phyloP scores from a whole-genome alignment of 192 early-diverging fungal species.

The Phlyctochytrium bullatum region DNA sequence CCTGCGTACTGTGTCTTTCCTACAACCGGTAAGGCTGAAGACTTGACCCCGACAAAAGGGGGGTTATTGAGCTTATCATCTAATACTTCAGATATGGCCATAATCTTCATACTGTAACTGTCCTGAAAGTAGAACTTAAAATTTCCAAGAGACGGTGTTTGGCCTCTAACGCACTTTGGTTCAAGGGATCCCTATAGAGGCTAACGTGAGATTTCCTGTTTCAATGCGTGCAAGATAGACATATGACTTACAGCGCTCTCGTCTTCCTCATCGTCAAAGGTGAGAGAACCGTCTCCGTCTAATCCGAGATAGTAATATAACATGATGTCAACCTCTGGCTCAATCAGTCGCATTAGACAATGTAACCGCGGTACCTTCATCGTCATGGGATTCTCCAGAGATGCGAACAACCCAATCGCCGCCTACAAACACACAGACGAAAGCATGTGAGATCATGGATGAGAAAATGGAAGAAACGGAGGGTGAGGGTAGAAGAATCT shows the following conservation, averaged over 20 bases:
- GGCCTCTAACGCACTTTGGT: too few species aligned
- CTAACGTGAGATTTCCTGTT: too few species aligned
- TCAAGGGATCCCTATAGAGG: too few species aligned
- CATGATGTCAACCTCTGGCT: constrained; percentile 33
- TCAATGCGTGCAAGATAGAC: too few species aligned
- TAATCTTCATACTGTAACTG: constrained; percentile 31
- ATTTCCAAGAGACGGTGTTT: constrained; percentile 67
- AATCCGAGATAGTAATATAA: constrained; percentile 77
- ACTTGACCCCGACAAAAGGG: not conserved
- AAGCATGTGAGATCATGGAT: not conserved
- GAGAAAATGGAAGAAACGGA: constrained; percentile 13
- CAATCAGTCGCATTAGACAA: constrained; percentile 37
- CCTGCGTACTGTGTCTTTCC: constrained; percentile 20
- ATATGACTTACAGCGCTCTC: too few species aligned
- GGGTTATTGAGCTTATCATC: not conserved
- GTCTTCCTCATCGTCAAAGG: constrained; percentile 19
- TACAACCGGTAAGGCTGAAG: not conserved
- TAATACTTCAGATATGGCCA: not conserved
- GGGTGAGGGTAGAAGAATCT: constrained; percentile 27
- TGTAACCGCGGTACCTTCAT: constrained; percentile 32
- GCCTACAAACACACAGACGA: constrained; percentile 48
- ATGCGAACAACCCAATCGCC: constrained; percentile 80
- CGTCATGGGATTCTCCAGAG: constrained; percentile 59
- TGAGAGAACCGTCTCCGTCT: constrained; percentile 65
- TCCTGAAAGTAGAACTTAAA: constrained; percentile 64